phyloP scores from a whole-genome alignment of 2,329 filamentous ascomycete genomes.

The Scytalidium sp. region DNA sequence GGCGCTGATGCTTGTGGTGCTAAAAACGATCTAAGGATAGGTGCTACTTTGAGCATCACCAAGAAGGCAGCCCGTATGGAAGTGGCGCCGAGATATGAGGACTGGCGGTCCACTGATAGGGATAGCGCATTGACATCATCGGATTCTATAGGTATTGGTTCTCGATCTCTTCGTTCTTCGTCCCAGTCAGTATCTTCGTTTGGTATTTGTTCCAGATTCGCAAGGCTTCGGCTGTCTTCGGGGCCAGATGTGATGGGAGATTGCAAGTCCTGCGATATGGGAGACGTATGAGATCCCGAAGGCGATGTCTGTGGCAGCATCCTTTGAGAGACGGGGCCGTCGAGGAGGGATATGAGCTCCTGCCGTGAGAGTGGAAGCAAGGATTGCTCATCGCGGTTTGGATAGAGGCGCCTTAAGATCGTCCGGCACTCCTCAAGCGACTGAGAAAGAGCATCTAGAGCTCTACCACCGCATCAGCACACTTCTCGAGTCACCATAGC shows the following conservation, averaged over 20 bases:
- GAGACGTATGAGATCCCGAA: slow-evolving; percentile 51
- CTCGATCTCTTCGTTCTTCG: slow-evolving; percentile 54
- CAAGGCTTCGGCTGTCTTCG: slow-evolving; percentile 41
- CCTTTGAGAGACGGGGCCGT: slow-evolving; percentile 32
- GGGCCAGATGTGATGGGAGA: slow-evolving; percentile 48
- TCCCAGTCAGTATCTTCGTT: slow-evolving; percentile 64
- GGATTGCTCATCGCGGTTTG: slow-evolving; percentile 49
- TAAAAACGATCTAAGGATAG: slow-evolving; percentile 44
- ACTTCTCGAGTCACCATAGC: slow-evolving; percentile 6
- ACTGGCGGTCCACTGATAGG: slow-evolving; percentile 51
- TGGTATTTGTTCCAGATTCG: slow-evolving; percentile 66
- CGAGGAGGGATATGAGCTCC: slow-evolving; percentile 56
- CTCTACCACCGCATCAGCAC: slow-evolving; percentile 33
- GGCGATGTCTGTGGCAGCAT: slow-evolving; percentile 42
- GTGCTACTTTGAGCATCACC: slow-evolving; percentile 58
- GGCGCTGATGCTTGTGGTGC: slow-evolving; percentile 20
- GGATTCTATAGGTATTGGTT: slow-evolving; percentile 59
- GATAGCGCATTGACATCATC: slow-evolving; percentile 72
- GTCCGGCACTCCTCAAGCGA: slow-evolving; percentile 63
- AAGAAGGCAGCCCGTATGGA: slow-evolving; percentile 73
- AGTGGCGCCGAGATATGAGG: slow-evolving; percentile 69
- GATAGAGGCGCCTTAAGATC: slow-evolving; percentile 61
- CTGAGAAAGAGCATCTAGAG: slow-evolving; percentile 61
- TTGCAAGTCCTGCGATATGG: slow-evolving; percentile 44
- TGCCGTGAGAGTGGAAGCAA: slow-evolving; percentile 54